A percentile compares a stretch with the other conserved stretches of the same genome.
These are phyloP conservation scores for Daucus carota DNA, from an alignment of 129 eudicot genomes.

Conservation along the genomic window DH1_v3.0 NC_030382.2:47718001-47718500, in stretches of 20 bases:
- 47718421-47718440: not conserved
- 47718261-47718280: not conserved
- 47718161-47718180: too few relatives aligned
- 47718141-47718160: not conserved
- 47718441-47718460: not conserved
- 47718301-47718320: not conserved
- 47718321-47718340: not conserved
- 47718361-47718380: not conserved
- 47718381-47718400: not conserved
- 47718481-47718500: not conserved
- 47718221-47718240: not conserved
- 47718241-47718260: not conserved
- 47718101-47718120: conserved; percentile 11
- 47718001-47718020: conserved; percentile 17
- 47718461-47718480: not conserved
- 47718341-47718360: not conserved
- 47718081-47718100: conserved; percentile 9
- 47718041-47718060: conserved; percentile 6
- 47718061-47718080: conserved; percentile 8
- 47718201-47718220: too few relatives aligned
- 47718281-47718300: not conserved
- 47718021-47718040: conserved; percentile 11
- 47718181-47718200: too few relatives aligned
- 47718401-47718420: not conserved
- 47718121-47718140: conserved; percentile 12